Base-by-base conservation (phyloP, 2,329 filamentous ascomycete genomes). In the Boeremia exigua region DNA sequence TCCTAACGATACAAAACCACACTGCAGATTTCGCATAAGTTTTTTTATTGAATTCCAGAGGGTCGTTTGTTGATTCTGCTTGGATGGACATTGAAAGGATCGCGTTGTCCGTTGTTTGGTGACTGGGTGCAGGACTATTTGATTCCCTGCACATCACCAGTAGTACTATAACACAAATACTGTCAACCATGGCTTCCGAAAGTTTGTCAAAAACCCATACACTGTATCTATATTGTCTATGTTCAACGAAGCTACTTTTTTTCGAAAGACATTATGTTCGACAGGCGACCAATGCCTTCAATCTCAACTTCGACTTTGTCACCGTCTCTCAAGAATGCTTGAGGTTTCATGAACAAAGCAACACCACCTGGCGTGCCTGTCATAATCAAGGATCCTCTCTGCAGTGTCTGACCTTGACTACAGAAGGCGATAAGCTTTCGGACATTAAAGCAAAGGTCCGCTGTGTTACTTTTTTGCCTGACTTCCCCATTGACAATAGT, bases 351-450 rank as follows among this genome's bases (percentile, higher is more conserved):
- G 30, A 60, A 61, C 15, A 44, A 42, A 14, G 52, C 58, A 9
- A 63, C 51, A 5, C 61, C 61, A 1, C 29, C 27, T 4, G 61
- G 59, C 11, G 59, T 80, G 0, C 79, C 79, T 2, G 78, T 81
- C 75, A 81, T 78, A 27, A 81, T 71, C 1, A 74, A 69, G 0
- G 78, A 79, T 19, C 75, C 76, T 4, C 64, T 69, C 8, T 69
- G 67, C 15, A 81, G 59, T 3, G 78, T 81, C 1, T 75, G 78
- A 45, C 72, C 72, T 54, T 72, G 66, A 43, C 66, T 73, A 59
- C 78, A 62, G 57, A 74, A 71, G n/a, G 58, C 68, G 23, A 80
- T 60, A 3, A 79, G 66, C 58, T 72, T 76, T 19, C 68, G 59
- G 1, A 72, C 58, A 45, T 30, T 33, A 43, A 37, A 55, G 36